Percentiles rank a stretch among this genome's conserved stretches.
Evolutionary conservation across 2,329 filamentous ascomycete species (phyloP).

Genomic region (Trichoderma guizhouense): DNA sequence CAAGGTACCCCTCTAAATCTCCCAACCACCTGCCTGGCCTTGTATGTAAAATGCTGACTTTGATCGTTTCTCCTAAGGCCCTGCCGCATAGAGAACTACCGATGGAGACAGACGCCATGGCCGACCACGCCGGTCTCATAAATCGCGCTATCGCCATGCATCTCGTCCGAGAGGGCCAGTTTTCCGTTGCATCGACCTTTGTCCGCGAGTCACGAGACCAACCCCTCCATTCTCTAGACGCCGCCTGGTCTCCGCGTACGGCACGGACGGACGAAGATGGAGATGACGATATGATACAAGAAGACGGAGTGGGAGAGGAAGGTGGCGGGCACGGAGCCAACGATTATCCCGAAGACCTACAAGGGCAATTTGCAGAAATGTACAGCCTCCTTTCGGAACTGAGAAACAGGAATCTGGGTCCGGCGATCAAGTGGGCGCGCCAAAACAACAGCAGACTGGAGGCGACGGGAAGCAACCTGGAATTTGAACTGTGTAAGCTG

Average conservation of each 20-base stretch:
- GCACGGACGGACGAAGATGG: constrained; percentile 27
- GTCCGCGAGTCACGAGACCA: constrained; percentile 62
- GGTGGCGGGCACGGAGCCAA: constrained; percentile 24
- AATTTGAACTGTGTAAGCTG: constrained; percentile 88
- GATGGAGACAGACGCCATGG: constrained; percentile 77
- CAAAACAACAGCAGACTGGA: constrained; percentile 69
- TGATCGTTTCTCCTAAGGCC: constrained; percentile 27
- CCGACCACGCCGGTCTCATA: constrained; percentile 70
- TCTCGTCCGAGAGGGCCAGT: constrained; percentile 89
- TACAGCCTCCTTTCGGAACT: constrained; percentile 82
- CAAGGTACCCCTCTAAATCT: constrained; percentile 52
- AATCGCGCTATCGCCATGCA: constrained; percentile 97
- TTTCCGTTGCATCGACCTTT: constrained; percentile 82
- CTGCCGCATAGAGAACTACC: constrained; percentile 59
- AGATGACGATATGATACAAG: constrained; percentile 32
- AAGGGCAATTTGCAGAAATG: constrained; percentile 81
- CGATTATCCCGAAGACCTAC: constrained; percentile 52
- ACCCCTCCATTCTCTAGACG: constrained; percentile 25
- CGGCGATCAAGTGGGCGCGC: constrained; percentile 85
- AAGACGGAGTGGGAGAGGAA: constrained; percentile 29
- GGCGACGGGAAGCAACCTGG: constrained; percentile 81
- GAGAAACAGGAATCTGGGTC: constrained; percentile 68
- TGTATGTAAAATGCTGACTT: background rate
- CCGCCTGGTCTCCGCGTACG: constrained; percentile 20
- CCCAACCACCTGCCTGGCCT: background rate